These are phyloP conservation scores for Zizania palustris DNA, from an alignment of 202 grass and related monocot species.

Conservation along the genomic window DNA sequence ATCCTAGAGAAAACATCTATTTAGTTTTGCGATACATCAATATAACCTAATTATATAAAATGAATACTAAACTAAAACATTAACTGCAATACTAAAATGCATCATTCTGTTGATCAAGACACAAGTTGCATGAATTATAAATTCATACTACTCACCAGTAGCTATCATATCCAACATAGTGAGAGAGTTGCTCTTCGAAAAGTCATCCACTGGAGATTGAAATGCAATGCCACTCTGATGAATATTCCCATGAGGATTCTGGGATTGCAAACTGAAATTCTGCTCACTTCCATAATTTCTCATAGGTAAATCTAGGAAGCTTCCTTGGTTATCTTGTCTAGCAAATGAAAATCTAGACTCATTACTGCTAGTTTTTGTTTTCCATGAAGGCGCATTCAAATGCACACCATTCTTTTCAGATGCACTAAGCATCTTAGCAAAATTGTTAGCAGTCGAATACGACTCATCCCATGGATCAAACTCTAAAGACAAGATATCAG, in stretches of 20 bases:
- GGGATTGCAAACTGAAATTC: constrained; percentile 50
- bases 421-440: constrained; percentile 67
- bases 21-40: background rate
- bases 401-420: constrained; percentile 50
- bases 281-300: constrained; percentile 54
- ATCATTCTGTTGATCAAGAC: background rate
- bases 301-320: constrained; percentile 52
- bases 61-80: background rate
- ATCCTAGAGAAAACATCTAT: background rate
- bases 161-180: constrained; percentile 11
- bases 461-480: constrained; percentile 96
- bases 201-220: constrained; percentile 42
- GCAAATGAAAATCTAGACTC: constrained; percentile 98
- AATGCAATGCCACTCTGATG: constrained; percentile 56
- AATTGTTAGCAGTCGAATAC: constrained; percentile 62
- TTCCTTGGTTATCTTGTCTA: constrained; percentile 77
- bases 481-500: constrained; percentile 77
- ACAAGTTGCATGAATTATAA: background rate
- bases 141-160: background rate
- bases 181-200: constrained; percentile 11
- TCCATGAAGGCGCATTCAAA: constrained; percentile 61
- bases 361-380: constrained; percentile 59
- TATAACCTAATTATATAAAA: background rate
- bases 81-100: background rate
- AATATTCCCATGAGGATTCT: constrained; percentile 52